Evolutionary conservation across 495 filamentous ascomycete genomes (phyloP).

Genomic region (Beverwykella pulmonaria): DNA sequence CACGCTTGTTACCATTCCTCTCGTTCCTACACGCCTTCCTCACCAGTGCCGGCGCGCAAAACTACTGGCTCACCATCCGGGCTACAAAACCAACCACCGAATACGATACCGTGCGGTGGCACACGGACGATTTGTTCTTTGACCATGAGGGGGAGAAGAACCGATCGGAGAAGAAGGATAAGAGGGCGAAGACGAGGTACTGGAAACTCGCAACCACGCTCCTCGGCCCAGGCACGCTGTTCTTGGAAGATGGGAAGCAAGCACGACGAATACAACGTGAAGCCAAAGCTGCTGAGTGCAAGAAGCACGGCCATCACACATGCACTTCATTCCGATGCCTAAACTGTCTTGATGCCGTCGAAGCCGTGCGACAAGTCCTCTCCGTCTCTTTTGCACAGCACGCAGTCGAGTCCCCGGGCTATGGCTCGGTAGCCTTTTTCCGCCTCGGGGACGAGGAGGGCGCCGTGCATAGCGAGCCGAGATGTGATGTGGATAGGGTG

Average conservation of each 20-base stretch:
- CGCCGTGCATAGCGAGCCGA: conserved; percentile 30
- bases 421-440: conserved; percentile 47
- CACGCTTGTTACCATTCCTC: conserved; percentile 49
- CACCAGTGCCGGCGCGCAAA: conserved; percentile 40
- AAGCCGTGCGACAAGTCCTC: conserved; percentile 18
- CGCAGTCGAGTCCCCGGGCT: conserved; percentile 44
- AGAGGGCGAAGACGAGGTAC: neutral
- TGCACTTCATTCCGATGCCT: conserved; percentile 16
- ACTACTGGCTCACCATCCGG: conserved; percentile 33
- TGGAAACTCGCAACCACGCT: conserved; percentile 30
- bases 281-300: neutral
- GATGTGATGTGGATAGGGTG: conserved; percentile 4
- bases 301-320: conserved; percentile 4
- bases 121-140: conserved; percentile 49
- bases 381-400: conserved; percentile 34
- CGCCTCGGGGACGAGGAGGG: conserved; percentile 52
- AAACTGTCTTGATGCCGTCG: conserved; percentile 19
- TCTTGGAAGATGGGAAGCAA: neutral
- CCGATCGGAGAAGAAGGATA: neutral
- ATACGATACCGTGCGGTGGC: conserved; percentile 43
- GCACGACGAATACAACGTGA: neutral
- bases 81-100: conserved; percentile 19
- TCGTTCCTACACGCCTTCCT: conserved; percentile 51
- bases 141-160: conserved; percentile 35
- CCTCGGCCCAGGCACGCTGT: conserved; percentile 21